Percentiles rank a stretch among this genome's conserved stretches.
Evolutionary conservation across 495 filamentous ascomycete genomes (phyloP).

Genomic region (Tuber borchii): DNA sequence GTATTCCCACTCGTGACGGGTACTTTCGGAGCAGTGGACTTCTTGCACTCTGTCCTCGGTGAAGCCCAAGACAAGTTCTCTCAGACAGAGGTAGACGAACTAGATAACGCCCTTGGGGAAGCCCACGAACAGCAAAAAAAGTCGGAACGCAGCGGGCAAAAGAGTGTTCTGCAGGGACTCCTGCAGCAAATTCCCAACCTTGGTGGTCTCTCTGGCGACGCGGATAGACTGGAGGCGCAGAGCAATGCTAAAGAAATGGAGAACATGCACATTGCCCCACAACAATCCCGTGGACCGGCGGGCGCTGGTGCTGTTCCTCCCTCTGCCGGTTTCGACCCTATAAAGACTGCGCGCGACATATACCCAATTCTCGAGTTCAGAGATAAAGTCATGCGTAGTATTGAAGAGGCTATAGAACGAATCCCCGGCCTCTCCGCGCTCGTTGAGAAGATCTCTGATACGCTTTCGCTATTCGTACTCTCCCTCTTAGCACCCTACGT

Average conservation of each 20-base stretch:
- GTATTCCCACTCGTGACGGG: conserved; percentile 79
- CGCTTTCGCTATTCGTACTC: conserved; percentile 80
- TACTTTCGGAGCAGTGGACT: conserved; percentile 86
- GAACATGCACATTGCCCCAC: conserved; percentile 46
- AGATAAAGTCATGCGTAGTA: conserved; percentile 79
- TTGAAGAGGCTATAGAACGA: conserved; percentile 78
- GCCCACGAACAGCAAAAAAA: conserved; percentile 51
- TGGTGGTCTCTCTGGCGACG: conserved; percentile 68
- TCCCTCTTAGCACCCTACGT: conserved; percentile 85
- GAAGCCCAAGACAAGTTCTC: conserved; percentile 95
- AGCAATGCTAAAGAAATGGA: conserved; percentile 68
- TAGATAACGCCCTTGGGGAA: conserved; percentile 65
- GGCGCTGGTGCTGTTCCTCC: conserved; percentile 8
- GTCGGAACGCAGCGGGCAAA: conserved; percentile 46
- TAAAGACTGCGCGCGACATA: conserved; percentile 72
- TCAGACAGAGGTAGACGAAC: conserved; percentile 86
- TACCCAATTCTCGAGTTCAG: conserved; percentile 93
- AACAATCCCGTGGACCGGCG: conserved; percentile 13
- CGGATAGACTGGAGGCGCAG: conserved; percentile 63
- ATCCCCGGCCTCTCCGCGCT: conserved; percentile 81
- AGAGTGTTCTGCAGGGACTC: conserved; percentile 57
- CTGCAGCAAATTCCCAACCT: conserved; percentile 73
- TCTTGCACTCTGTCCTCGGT: conserved; percentile 91
- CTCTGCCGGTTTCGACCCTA: conserved; percentile 60
- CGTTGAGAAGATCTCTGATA: conserved; percentile 85